Evolutionary conservation across 1,139 yeast species (phyloP).

Genomic region (Entelexis sorbosivorans): DNA sequence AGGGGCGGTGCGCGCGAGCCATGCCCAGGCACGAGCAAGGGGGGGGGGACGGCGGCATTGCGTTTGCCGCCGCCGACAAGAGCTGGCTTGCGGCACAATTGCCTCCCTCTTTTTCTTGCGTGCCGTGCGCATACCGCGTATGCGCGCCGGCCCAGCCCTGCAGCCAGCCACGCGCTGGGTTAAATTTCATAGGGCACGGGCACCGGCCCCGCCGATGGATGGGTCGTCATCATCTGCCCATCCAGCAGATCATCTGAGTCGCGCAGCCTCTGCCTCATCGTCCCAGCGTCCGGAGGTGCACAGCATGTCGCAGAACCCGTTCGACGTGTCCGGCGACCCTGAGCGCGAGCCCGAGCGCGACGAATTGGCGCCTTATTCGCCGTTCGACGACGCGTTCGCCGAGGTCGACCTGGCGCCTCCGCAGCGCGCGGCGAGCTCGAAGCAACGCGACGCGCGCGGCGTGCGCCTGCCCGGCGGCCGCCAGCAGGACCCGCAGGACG

Average conservation of each 20-base stretch:
- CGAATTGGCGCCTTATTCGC: slow-evolving; percentile 11
- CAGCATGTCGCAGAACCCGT: slow-evolving; percentile 11
- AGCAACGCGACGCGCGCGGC: slow-evolving; percentile 18
- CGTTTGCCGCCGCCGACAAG: no score
- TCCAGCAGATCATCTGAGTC: not conserved
- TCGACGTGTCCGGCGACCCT: slow-evolving; percentile 8
- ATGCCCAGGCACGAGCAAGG: no score
- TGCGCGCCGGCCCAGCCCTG: not conserved
- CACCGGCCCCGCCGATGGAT: slow-evolving; percentile 2
- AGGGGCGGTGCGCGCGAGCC: no score
- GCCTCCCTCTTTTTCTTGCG: no score
- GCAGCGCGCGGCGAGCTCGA: slow-evolving; percentile 18
- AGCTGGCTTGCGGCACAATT: no score
- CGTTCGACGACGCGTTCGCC: slow-evolving; percentile 19
- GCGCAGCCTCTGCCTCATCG: not conserved
- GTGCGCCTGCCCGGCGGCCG: slow-evolving; percentile 16
- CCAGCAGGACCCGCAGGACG: not conserved
- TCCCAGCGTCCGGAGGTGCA: not conserved
- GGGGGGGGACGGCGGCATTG: no score
- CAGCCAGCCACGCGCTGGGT: not conserved
- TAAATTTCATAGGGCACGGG: slow-evolving; percentile 6
- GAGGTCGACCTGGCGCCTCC: slow-evolving; percentile 16
- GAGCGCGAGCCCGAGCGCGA: slow-evolving; percentile 2
- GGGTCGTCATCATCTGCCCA: not conserved
- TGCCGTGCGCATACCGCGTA: not conserved